Evolutionary conservation across 805 yeast species (phyloP), one percentile per base, ranked within the genome.

Genomic region (Jamesozyma gamospora): DNA sequence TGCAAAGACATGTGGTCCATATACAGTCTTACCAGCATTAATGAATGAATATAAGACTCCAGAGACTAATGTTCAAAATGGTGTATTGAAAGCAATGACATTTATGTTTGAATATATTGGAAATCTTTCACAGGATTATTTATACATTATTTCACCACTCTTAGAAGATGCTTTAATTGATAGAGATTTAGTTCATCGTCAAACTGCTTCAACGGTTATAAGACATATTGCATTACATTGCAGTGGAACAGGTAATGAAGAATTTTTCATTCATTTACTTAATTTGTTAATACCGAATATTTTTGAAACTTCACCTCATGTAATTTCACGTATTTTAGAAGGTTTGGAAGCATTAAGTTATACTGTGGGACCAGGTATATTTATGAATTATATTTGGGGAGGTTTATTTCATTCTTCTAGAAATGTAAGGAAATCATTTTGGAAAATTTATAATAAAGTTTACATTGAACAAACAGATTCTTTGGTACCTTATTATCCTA

Each of bases 11-110:
- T 92, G 97, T 60, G 75, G 85, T 0, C 95, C 97, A 0, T 92
- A 83, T 61, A 85, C 96, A 0, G 94, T 90, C 0, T 60, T 92
- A 8, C 98, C 99, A 0, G 94, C 95, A 0, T 65, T 92, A 37
- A 83, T 92, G 94, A 87, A 90, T 60, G 98, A 92, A 60, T 92
- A 90, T 58, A 70, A 94, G 40, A 81, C 84, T 2, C 96, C 95
- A 0, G 96, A 88, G 45, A 75, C 78, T 36, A 87, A 88, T 53
- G 95, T 92, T 6, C 97, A 90, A 60, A 88, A 92, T 59, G 97
- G 97, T 67, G 86, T 92, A 8, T 65, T 92, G 50, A 92, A 92
- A 53, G 85, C 97, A 0, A 64, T 88, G 68, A 71, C 95, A 13
- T 92, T 92, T 52, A 69, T 92, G 72, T 86, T 90, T 62, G 97